phyloP scores from a whole-genome alignment of 805 yeast species.

The Candida maris region DNA sequence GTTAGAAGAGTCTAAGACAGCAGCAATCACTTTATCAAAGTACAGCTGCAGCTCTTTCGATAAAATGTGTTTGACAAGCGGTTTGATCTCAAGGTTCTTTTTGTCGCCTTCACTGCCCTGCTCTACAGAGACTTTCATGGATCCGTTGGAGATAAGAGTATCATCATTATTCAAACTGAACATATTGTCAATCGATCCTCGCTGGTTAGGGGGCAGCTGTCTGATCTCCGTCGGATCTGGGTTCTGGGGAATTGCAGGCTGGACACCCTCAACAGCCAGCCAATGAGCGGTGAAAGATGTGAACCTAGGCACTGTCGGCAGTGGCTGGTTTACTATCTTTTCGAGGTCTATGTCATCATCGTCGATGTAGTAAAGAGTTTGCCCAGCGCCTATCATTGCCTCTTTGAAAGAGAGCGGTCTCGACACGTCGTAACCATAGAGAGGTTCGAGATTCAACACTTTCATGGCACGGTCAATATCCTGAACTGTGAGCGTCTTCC shows the following conservation, averaged over 20 bases:
- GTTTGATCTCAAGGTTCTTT: slow-evolving; percentile 66
- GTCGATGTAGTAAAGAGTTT: slow-evolving; percentile 86
- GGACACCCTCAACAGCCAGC: slow-evolving; percentile 98
- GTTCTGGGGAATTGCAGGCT: slow-evolving; percentile 95
- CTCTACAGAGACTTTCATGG: slow-evolving; percentile 28
- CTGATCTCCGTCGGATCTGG: slow-evolving; percentile 80
- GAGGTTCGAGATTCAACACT: slow-evolving; percentile 87
- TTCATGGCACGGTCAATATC: slow-evolving; percentile 81
- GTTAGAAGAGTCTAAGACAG: slow-evolving; percentile 56
- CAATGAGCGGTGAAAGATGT: slow-evolving; percentile 94
- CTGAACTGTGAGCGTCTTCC: slow-evolving; percentile 72
- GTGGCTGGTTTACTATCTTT: slow-evolving; percentile 84
- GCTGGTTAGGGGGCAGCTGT: slow-evolving; percentile 66
- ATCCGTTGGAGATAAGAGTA: slow-evolving; percentile 25
- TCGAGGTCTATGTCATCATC: slow-evolving; percentile 93
- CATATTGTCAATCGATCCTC: slow-evolving; percentile 78
- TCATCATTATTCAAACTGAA: slow-evolving; percentile 50
- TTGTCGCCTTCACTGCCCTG: slow-evolving; percentile 27
- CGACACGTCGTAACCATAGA: slow-evolving; percentile 78
- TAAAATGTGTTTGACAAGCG: slow-evolving; percentile 89
- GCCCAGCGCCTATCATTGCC: slow-evolving; percentile 88
- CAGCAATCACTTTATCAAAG: slow-evolving; percentile 85
- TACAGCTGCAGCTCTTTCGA: slow-evolving; percentile 92
- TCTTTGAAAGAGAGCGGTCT: slow-evolving; percentile 77
- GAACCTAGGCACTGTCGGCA: slow-evolving; percentile 92